These are phyloP conservation scores for Diospyros lotus DNA, from an alignment of 148 eudicot genomes.

Conservation along the genomic window DNA sequence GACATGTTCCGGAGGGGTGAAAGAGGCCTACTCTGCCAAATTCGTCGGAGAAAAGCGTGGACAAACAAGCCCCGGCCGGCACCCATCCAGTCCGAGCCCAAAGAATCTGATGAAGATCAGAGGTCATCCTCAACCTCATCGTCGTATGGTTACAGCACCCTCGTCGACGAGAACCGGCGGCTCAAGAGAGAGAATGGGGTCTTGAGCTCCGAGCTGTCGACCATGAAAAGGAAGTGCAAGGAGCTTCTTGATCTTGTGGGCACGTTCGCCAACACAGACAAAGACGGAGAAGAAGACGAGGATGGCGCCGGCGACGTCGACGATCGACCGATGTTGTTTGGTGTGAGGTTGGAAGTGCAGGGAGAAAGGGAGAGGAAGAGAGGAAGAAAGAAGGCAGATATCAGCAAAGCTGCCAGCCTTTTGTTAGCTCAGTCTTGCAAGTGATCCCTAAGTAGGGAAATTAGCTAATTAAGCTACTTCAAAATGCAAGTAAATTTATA, in stretches of 20 bases:
- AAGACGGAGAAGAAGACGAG: slow-evolving; percentile 7
- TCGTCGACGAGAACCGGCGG: slow-evolving; percentile 72
- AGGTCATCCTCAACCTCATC: slow-evolving; percentile 70
- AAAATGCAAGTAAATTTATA: too few relatives aligned
- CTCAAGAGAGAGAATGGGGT: slow-evolving; percentile 61
- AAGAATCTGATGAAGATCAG: slow-evolving; percentile 52
- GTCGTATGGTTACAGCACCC: slow-evolving; percentile 41
- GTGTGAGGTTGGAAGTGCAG: slow-evolving; percentile 58
- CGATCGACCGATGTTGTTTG: slow-evolving; percentile 57
- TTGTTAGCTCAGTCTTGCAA: slow-evolving; percentile 56
- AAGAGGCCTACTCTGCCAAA: slow-evolving; percentile 49
- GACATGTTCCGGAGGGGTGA: slow-evolving; percentile 69
- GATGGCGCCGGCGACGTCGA: slow-evolving; percentile 14
- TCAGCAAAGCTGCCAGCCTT: slow-evolving; percentile 27
- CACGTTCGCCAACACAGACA: slow-evolving; percentile 12
- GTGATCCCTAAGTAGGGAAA: slow-evolving; percentile 1
- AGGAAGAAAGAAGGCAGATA: slow-evolving; percentile 30
- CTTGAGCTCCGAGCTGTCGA: slow-evolving; percentile 55
- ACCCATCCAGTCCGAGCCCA: background rate
- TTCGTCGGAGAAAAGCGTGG: slow-evolving; percentile 75
- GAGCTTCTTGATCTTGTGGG: slow-evolving; percentile 64
- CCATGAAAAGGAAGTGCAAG: slow-evolving; percentile 66
- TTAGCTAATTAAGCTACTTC: too few relatives aligned
- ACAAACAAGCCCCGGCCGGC: slow-evolving; percentile 28
- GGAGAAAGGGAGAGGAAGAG: slow-evolving; percentile 47